phyloP scores from a whole-genome alignment of 176 grass and related monocot genomes.

The Oryza officinalis region DNA sequence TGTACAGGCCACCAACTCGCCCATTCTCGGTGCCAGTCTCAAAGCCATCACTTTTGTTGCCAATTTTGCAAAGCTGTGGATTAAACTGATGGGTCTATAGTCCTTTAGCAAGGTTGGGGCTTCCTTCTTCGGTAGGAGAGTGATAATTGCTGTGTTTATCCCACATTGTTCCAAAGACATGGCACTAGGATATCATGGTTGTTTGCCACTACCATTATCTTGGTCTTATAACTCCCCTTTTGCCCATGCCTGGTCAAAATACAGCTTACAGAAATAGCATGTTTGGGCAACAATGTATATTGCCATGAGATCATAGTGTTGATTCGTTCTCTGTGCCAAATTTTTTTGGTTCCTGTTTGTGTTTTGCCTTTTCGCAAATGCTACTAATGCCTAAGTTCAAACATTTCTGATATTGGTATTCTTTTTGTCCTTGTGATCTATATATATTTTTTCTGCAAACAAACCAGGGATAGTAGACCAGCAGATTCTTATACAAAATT shows the following conservation, averaged over 20 bases:
- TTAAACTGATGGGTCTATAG: no score
- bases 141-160: no score
- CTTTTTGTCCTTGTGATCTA: not conserved
- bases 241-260: not conserved
- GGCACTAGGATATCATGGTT: not conserved
- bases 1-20: no score
- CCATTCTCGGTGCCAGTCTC: no score
- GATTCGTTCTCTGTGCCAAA: not conserved
- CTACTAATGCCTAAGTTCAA: slow-evolving; percentile 7
- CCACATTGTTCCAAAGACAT: not conserved
- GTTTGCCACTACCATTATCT: not conserved
- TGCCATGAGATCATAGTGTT: slow-evolving; percentile 1
- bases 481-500: slow-evolving; percentile 5
- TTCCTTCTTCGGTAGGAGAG: no score
- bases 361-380: not conserved
- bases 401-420: not conserved
- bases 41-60: no score
- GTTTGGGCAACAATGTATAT: not conserved
- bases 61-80: no score
- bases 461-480: not conserved
- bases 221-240: not conserved
- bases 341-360: not conserved
- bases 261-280: not conserved
- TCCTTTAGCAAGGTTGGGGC: no score
- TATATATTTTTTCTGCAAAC: not conserved